phyloP scores from a whole-genome alignment of 441 rosid genomes.

The Kokia cookei region DNA sequence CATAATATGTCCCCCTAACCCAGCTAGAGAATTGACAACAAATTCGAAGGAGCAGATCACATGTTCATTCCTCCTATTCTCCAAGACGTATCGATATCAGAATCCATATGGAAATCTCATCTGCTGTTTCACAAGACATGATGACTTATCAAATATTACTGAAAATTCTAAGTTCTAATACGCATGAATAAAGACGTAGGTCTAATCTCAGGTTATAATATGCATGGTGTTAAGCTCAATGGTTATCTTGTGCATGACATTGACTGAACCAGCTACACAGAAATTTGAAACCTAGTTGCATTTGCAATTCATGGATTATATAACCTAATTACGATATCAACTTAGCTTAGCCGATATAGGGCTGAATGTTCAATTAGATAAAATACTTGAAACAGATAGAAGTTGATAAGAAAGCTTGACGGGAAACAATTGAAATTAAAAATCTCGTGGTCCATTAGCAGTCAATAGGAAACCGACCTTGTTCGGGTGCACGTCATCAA shows the following conservation, averaged over 20 bases:
- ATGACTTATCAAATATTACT: background rate
- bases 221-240: background rate
- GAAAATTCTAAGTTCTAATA: background rate
- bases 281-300: background rate
- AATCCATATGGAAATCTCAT: background rate
- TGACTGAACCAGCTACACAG: background rate
- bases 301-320: background rate
- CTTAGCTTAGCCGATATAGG: background rate
- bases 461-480: conserved; percentile 22
- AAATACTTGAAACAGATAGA: background rate
- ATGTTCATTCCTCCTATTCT: background rate
- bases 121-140: background rate
- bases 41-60: background rate
- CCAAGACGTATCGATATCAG: background rate
- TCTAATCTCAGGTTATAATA: background rate
- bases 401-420: background rate
- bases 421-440: background rate
- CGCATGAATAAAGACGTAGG: background rate
- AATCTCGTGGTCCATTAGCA: background rate
- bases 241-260: background rate
- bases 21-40: background rate
- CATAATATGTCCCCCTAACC: background rate
- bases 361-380: background rate
- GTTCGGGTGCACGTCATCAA: conserved; percentile 94
- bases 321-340: background rate